phyloP scores from a whole-genome alignment of 2,329 filamentous ascomycete species.

The Xylariaceae sp. region DNA sequence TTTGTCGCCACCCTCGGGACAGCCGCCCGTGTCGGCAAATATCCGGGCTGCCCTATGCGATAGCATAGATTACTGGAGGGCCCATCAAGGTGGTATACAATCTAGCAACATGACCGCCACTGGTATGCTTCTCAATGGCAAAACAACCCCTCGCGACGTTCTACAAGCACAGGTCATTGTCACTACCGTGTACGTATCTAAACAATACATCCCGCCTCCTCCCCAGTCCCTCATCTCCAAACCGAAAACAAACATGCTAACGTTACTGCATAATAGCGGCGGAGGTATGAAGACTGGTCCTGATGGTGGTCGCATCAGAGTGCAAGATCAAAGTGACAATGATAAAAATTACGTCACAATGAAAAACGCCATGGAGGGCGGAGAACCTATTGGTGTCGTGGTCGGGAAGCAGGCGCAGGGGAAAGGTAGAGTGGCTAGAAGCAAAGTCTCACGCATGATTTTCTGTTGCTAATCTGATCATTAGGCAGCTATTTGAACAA shows the following conservation, averaged over 20 bases:
- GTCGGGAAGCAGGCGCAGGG: constrained; percentile 9
- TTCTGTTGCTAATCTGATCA: not conserved
- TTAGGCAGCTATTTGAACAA: constrained; percentile 42
- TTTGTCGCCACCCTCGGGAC: constrained; percentile 6
- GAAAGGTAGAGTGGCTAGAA: not conserved
- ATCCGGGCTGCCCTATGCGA: constrained; percentile 59
- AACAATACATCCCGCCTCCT: not conserved
- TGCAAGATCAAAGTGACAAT: constrained; percentile 43
- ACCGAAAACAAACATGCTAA: no score
- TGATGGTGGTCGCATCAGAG: constrained; percentile 44
- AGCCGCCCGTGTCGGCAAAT: constrained; percentile 53
- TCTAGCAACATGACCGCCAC: constrained; percentile 44
- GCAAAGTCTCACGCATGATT: not conserved
- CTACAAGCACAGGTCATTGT: constrained; percentile 61
- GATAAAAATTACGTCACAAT: constrained; percentile 38
- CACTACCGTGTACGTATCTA: constrained; percentile 50
- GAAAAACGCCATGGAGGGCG: constrained; percentile 41
- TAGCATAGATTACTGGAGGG: constrained; percentile 57
- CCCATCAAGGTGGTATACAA: constrained; percentile 59
- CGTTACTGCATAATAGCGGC: constrained; percentile 13
- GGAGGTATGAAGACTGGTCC: constrained; percentile 29
- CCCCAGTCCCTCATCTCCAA: not conserved
- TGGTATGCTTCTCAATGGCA: constrained; percentile 57
- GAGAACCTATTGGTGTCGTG: constrained; percentile 11
- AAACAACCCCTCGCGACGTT: constrained; percentile 51